Evolutionary conservation across 192 early-diverging fungal genomes (phyloP).

Genomic region (Gonapodya sp.): DNA sequence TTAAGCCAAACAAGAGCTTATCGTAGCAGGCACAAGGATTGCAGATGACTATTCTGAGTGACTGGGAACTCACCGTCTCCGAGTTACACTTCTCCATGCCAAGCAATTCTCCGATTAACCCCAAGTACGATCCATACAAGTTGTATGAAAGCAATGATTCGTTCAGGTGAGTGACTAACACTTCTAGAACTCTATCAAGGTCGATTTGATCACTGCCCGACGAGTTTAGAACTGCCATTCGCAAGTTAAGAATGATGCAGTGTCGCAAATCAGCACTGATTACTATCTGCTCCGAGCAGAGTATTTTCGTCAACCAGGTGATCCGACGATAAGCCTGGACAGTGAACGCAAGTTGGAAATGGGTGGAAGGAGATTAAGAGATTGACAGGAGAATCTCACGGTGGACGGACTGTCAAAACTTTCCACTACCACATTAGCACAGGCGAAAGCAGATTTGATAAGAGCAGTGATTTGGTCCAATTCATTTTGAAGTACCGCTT

Average conservation of each 20-base stretch:
- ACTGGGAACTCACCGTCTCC: too few species aligned
- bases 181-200: not conserved
- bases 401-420: not conserved
- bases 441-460: not conserved
- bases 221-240: not conserved
- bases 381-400: too few species aligned
- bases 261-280: not conserved
- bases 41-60: too few species aligned
- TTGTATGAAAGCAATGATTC: not conserved
- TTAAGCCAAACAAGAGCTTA: not conserved
- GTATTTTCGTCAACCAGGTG: not conserved
- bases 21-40: too few species aligned
- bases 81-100: too few species aligned
- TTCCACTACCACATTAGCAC: not conserved
- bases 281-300: not conserved
- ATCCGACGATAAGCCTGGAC: not conserved
- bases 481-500: too few species aligned
- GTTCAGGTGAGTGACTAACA: not conserved
- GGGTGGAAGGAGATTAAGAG: not conserved
- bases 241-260: not conserved
- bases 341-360: too few species aligned
- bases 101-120: not conserved
- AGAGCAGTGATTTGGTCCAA: not conserved
- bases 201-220: not conserved
- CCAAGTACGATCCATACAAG: not conserved